phyloP scores from a whole-genome alignment of 83 land plant species.

The Picea abies region DNA sequence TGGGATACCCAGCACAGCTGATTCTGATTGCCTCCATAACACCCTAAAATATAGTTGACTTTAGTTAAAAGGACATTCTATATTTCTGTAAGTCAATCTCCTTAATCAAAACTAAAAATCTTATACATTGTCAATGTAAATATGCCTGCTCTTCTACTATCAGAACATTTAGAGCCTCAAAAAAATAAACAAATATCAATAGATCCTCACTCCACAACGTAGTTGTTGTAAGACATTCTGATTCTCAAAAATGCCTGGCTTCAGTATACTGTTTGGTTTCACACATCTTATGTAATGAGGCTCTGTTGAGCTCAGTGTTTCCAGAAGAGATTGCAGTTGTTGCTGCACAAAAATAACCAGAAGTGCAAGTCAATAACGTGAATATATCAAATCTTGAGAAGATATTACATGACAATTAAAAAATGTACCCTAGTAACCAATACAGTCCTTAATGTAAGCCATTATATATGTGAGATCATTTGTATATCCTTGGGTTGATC shows the following conservation, averaged over 20 bases:
- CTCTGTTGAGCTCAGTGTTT: conserved; percentile 88
- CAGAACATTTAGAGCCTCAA: not conserved
- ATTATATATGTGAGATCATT: no score
- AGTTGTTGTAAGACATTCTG: conserved; percentile 82
- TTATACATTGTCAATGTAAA: not conserved
- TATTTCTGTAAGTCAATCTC: not conserved
- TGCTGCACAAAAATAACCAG: conserved; percentile 43
- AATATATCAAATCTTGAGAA: not conserved
- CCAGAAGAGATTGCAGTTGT: conserved; percentile 87
- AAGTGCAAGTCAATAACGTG: not conserved
- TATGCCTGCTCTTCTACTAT: not conserved
- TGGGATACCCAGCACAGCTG: conserved; percentile 94
- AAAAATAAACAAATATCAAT: not conserved
- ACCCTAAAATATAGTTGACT: conserved; percentile 52
- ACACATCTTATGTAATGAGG: conserved; percentile 97
- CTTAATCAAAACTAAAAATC: not conserved
- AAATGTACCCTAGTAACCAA: no score
- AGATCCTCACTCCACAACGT: conserved; percentile 91
- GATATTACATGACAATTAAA: no score
- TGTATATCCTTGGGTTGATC: no score
- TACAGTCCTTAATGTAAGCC: no score
- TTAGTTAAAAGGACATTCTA: conserved; percentile 4
- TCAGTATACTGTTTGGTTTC: conserved; percentile 88
- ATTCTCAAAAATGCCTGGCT: conserved; percentile 95
- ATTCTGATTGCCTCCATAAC: conserved; percentile 93